Conservation (phyloP, 2,329 filamentous ascomycete genomes). For the Penicillium sp. region DNA sequence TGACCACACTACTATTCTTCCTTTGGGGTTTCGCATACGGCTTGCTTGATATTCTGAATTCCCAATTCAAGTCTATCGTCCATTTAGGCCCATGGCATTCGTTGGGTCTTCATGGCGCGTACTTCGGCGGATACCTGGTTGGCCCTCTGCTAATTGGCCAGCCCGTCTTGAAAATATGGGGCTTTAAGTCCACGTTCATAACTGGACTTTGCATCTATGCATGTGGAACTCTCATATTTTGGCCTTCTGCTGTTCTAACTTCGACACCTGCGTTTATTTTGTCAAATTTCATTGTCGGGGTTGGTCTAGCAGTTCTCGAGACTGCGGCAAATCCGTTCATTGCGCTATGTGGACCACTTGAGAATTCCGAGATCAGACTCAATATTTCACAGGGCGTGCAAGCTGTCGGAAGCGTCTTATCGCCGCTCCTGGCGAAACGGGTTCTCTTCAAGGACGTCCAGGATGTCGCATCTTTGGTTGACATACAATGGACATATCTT, state of each 20-base stretch:
- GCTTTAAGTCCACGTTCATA: conserved; percentile 63
- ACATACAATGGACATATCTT: conserved; percentile 65
- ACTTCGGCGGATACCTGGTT: conserved; percentile 59
- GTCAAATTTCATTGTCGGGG: conserved; percentile 62
- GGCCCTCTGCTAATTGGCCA: conserved; percentile 56
- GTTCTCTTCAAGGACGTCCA: conserved; percentile 55
- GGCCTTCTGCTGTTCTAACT: conserved; percentile 62
- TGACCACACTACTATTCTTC: conserved; percentile 80
- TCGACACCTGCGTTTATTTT: conserved; percentile 60
- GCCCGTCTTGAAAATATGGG: conserved; percentile 56
- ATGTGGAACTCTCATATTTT: conserved; percentile 61
- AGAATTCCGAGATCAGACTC: conserved; percentile 59
- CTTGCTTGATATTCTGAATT: conserved; percentile 75
- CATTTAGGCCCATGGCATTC: conserved; percentile 34
- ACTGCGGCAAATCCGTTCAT: conserved; percentile 63
- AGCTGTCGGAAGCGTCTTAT: conserved; percentile 59
- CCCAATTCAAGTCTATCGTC: conserved; percentile 56
- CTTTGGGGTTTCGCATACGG: conserved; percentile 92
- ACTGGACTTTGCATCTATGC: conserved; percentile 61
- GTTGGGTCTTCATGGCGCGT: conserved; percentile 56
- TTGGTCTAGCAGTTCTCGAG: conserved; percentile 60
- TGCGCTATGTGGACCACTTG: conserved; percentile 58
- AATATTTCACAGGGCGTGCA: conserved; percentile 62
- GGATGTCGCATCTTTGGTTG: conserved; percentile 53
- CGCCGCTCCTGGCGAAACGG: conserved; percentile 58